Percentiles rank a stretch among this genome's conserved stretches.
These are phyloP conservation scores for Acidiella bohemica DNA, from an alignment of 495 filamentous ascomycete genomes.

Conservation along the genomic window DNA sequence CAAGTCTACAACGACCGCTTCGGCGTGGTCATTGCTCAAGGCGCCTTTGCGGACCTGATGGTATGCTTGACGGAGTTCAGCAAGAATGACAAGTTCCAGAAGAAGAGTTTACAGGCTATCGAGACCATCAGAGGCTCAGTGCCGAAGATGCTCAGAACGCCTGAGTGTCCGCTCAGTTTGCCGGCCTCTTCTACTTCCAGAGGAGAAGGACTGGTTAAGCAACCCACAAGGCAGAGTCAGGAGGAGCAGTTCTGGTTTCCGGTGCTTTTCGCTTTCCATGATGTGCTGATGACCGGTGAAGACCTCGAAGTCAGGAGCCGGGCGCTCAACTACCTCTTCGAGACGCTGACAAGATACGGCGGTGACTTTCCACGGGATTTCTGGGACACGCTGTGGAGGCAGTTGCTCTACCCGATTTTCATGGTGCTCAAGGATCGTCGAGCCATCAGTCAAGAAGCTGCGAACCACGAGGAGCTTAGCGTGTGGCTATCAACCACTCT, in stretches of 20 bases:
- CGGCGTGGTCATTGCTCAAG: conserved; percentile 88
- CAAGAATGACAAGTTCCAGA: conserved; percentile 95
- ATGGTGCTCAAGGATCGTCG: conserved; percentile 82
- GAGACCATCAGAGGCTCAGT: conserved; percentile 86
- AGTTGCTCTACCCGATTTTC: conserved; percentile 94
- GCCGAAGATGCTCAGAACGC: conserved; percentile 84
- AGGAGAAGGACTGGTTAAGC: conserved; percentile 36
- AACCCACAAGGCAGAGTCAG: conserved; percentile 49
- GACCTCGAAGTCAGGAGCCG: conserved; percentile 92
- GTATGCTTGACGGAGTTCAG: conserved; percentile 96
- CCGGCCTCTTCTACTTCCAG: conserved; percentile 15
- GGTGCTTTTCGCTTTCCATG: conserved; percentile 93
- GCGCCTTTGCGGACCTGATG: conserved; percentile 88
- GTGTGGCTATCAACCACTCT: conserved; percentile 99
- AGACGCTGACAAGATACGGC: conserved; percentile 77
- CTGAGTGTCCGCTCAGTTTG: conserved; percentile 76
- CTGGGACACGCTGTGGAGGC: conserved; percentile 96
- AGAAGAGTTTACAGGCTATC: conserved; percentile 93
- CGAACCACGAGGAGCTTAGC: conserved; percentile 85
- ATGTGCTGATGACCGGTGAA: conserved; percentile 97
- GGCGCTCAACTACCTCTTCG: conserved; percentile 90
- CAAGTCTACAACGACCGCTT: conserved; percentile 98
- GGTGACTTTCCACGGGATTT: conserved; percentile 87
- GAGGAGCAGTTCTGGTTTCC: conserved; percentile 99
- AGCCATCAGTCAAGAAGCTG: conserved; percentile 59